Evolutionary conservation across 805 yeast genomes (phyloP).

Genomic region (Cyberlindnera sargentensis): DNA sequence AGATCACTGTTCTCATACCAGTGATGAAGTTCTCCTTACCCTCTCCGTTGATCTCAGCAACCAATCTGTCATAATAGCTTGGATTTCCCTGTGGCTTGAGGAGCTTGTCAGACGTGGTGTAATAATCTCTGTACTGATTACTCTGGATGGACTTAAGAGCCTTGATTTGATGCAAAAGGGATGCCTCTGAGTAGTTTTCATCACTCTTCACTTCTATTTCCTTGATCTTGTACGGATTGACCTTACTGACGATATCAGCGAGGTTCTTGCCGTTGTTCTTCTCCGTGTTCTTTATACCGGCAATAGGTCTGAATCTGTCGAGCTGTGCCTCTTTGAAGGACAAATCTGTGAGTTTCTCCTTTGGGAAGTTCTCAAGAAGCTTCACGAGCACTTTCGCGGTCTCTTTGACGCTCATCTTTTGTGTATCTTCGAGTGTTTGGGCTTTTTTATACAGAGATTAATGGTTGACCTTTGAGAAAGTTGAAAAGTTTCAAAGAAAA

Average conservation of each 20-base stretch:
- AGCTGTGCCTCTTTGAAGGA: slow-evolving; percentile 66
- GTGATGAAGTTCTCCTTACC: slow-evolving; percentile 56
- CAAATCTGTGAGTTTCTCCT: slow-evolving; percentile 60
- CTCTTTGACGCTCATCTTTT: slow-evolving; percentile 33
- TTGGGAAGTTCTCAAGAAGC: slow-evolving; percentile 56
- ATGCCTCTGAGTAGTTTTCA: slow-evolving; percentile 38
- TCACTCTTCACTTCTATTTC: slow-evolving; percentile 39
- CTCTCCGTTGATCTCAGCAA: slow-evolving; percentile 66
- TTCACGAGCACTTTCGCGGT: slow-evolving; percentile 51
- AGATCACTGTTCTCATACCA: slow-evolving; percentile 68
- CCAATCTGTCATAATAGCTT: slow-evolving; percentile 61
- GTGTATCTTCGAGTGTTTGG: not conserved
- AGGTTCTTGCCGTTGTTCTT: slow-evolving; percentile 32
- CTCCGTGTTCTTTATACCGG: slow-evolving; percentile 37
- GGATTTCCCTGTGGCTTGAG: slow-evolving; percentile 83
- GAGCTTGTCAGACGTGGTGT: slow-evolving; percentile 58
- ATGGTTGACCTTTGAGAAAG: not conserved
- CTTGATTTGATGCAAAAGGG: slow-evolving; percentile 44
- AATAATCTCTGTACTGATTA: slow-evolving; percentile 57
- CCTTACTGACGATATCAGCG: slow-evolving; percentile 37
- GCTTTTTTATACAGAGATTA: too few relatives aligned
- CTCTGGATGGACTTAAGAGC: slow-evolving; percentile 50
- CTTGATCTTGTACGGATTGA: slow-evolving; percentile 37
- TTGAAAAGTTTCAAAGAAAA: too few relatives aligned
- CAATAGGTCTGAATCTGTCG: slow-evolving; percentile 45